Conservation (phyloP, 1,139 yeast species). For the Pneumocystis oryctolagi region DNA sequence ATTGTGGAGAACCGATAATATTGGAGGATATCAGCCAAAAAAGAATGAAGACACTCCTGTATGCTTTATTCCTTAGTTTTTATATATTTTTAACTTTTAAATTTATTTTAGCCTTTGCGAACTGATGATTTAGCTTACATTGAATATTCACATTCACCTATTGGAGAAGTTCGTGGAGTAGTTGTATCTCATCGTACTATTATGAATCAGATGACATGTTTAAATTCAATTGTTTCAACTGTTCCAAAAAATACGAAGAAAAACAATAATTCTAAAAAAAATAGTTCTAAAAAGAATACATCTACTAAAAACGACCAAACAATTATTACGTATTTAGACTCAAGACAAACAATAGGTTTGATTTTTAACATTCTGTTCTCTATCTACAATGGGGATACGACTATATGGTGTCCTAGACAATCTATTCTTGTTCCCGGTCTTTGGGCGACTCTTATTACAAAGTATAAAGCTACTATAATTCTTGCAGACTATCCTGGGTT, state of each 20-base stretch:
- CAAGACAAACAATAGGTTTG: constrained; percentile 76
- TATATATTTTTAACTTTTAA: neutral
- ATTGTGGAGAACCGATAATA: constrained; percentile 77
- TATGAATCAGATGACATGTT: constrained; percentile 70
- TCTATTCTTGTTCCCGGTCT: constrained; percentile 73
- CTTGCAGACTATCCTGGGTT: constrained; percentile 81
- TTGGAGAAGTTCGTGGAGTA: constrained; percentile 85
- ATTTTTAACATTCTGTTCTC: constrained; percentile 69
- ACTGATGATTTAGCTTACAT: constrained; percentile 79
- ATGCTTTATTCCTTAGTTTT: neutral
- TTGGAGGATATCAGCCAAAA: constrained; percentile 53
- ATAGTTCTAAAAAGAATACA: constrained; percentile 2
- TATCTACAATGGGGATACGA: constrained; percentile 68
- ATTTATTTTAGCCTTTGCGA: constrained; percentile 32
- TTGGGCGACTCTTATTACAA: constrained; percentile 66
- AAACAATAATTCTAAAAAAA: constrained; percentile 1
- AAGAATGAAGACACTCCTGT: constrained; percentile 45
- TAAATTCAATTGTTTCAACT: constrained; percentile 44
- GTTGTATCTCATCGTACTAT: constrained; percentile 82
- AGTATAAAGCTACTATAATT: constrained; percentile 54
- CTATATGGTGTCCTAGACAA: constrained; percentile 65
- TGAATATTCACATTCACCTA: constrained; percentile 79
- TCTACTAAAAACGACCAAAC: constrained; percentile 8
- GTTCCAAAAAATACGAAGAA: constrained; percentile 25
- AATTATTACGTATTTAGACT: constrained; percentile 63